phyloP scores from a whole-genome alignment of 306 rosid genomes.

The Carpinus fangiana region DNA sequence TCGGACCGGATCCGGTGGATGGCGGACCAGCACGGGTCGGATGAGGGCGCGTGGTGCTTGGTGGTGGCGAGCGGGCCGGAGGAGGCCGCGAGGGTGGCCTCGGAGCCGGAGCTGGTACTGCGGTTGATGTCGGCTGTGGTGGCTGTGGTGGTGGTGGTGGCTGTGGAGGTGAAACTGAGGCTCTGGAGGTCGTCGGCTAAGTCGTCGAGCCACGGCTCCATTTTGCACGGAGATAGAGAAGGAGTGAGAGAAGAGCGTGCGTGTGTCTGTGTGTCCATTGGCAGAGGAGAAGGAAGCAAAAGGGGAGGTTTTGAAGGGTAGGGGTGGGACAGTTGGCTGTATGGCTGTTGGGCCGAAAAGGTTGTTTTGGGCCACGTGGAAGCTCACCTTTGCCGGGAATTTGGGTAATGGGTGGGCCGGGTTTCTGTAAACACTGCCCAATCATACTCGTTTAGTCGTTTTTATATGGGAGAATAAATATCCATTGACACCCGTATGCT shows the following conservation, averaged over 20 bases:
- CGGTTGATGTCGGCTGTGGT: conserved; percentile 56
- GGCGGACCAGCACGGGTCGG: conserved; percentile 75
- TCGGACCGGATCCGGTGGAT: conserved; percentile 73
- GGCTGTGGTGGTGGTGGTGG: conserved; percentile 43
- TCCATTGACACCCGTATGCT: too few species aligned
- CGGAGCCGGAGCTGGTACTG: conserved; percentile 75
- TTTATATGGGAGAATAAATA: not conserved
- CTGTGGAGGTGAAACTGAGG: conserved; percentile 71
- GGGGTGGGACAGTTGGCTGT: conserved; percentile 9
- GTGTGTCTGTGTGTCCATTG: too few species aligned
- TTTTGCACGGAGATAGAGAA: conserved; percentile 32
- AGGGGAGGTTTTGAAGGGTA: conserved; percentile 19
- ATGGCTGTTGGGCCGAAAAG: conserved; percentile 16
- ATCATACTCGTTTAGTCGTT: not conserved
- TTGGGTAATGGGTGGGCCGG: conserved; percentile 29
- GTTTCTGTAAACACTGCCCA: not conserved
- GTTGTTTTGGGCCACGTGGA: conserved; percentile 10
- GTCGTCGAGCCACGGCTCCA: conserved; percentile 79
- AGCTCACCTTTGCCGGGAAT: not conserved
- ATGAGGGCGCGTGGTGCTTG: conserved; percentile 59
- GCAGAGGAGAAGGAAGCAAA: too few species aligned
- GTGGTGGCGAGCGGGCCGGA: conserved; percentile 35
- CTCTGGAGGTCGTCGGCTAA: conserved; percentile 77
- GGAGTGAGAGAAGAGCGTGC: not conserved
- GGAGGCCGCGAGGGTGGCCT: conserved; percentile 57